These are phyloP conservation scores for Suillus alpinus DNA, from an alignment of 768 basidiomycete genomes.

Conservation along the genomic window DNA sequence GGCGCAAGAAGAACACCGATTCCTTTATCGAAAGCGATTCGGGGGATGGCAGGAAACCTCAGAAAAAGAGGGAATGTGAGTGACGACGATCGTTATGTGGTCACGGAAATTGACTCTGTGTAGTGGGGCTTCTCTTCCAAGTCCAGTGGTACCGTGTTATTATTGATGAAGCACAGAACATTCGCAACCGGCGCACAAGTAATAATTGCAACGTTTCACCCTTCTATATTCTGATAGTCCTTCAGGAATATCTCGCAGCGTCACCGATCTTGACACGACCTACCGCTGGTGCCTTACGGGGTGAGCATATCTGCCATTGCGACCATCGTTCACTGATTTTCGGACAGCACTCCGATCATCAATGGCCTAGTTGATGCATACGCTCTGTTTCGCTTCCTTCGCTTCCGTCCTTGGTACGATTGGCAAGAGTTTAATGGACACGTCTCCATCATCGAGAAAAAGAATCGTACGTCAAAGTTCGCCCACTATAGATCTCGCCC, in stretches of 20 bases:
- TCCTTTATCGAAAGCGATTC: slow-evolving; percentile 25
- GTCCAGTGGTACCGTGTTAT: slow-evolving; percentile 50
- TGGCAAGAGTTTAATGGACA: slow-evolving; percentile 39
- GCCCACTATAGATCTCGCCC: background rate
- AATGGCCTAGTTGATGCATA: slow-evolving; percentile 60
- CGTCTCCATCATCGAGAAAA: slow-evolving; percentile 41
- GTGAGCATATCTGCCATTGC: slow-evolving; percentile 26
- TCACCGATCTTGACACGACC: slow-evolving; percentile 47
- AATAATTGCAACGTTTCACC: slow-evolving; percentile 14
- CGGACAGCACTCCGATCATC: slow-evolving; percentile 55
- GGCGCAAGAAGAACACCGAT: slow-evolving; percentile 11
- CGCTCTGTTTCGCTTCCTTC: slow-evolving; percentile 38
- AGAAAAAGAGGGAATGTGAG: slow-evolving; percentile 37
- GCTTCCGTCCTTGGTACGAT: slow-evolving; percentile 38
- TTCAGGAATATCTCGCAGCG: slow-evolving; percentile 51
- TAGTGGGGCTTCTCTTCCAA: slow-evolving; percentile 46
- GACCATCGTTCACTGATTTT: background rate
- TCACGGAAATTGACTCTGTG: slow-evolving; percentile 15
- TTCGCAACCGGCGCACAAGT: slow-evolving; percentile 44
- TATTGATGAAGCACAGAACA: slow-evolving; percentile 56
- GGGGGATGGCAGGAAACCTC: slow-evolving; percentile 13
- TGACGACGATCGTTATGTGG: slow-evolving; percentile 22
- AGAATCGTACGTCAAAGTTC: slow-evolving; percentile 39
- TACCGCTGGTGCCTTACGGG: slow-evolving; percentile 72
- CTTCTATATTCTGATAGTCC: background rate